Evolutionary conservation across 805 yeast species (phyloP), one percentile per base, ranked within the genome.

Genomic region (Lipomyces sp.): DNA sequence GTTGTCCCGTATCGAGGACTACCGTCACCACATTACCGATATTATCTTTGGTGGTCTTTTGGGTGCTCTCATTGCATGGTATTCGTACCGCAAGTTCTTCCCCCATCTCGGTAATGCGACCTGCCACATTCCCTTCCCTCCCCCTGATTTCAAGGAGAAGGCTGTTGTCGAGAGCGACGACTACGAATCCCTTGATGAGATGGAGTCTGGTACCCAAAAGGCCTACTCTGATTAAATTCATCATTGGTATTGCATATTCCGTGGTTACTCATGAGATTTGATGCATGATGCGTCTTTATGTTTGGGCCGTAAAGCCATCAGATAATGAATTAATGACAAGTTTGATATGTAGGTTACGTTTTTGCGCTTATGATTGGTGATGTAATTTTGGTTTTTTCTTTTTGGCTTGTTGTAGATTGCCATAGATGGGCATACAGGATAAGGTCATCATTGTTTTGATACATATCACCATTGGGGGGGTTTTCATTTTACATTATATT

Each of bases 1-100:
- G 0, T 77, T 90, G 59, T 87, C 96, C 51, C 85, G 99, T 73
- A 91, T 97, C 0, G 90, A 90, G 74, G 98, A 94, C 78, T 95
- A 94, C 79, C 84, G 98, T 76, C 99, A 94, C 75, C 97, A 93
- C 78, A 90, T 90, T 75, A 80, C 90, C 34, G 99, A 94, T 77
- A 88, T 94, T 1, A 71, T 90, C 1, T 75, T 89, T n/a, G 99
- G 99, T 2, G 81, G 89, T 37, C 24, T 81, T 1, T 74, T 94
- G 2, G 99, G 99, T 0, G 69, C 79, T 1, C 65, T 80, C 2
- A 78, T 90, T 54, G 93, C 93, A 0, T 79, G 78, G 78, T 83
- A 85, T 82, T 78, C 86, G 30, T 87, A 87, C 71, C 78, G 82
- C 72, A 77, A 89, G 59, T 77, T 81, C 59, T 87, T 84, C 77